These are phyloP conservation scores for Nymphaea thermarum DNA, from an alignment of 164 flowering plant genomes.

Conservation along the genomic window DNA sequence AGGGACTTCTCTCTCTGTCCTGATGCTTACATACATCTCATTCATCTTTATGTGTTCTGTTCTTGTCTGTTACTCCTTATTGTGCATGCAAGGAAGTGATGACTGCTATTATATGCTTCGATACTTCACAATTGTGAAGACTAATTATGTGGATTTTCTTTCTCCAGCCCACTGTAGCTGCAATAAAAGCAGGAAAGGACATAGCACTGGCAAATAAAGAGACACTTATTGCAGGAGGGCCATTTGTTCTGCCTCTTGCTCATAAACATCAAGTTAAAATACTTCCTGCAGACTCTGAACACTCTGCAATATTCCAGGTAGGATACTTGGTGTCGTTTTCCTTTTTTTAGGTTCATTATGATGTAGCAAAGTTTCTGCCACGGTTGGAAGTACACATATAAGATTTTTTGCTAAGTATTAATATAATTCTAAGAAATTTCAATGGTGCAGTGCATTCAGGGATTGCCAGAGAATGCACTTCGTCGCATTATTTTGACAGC, in stretches of 20 bases:
- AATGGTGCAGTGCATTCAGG: slow-evolving; percentile 84
- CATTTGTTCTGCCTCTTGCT: slow-evolving; percentile 97
- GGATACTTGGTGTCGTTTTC: background rate
- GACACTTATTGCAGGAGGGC: slow-evolving; percentile 95
- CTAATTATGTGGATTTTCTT: background rate
- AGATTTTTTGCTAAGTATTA: background rate
- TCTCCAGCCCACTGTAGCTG: slow-evolving; percentile 89
- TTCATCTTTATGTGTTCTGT: no score
- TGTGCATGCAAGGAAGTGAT: background rate
- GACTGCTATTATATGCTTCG: no score
- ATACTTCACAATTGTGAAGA: no score
- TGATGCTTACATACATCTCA: no score
- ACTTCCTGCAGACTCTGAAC: slow-evolving; percentile 99
- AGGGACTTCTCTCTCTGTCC: no score
- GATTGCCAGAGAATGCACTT: slow-evolving; percentile 90
- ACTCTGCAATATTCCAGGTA: slow-evolving; percentile 99
- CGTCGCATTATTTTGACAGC: slow-evolving; percentile 88
- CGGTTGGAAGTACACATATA: background rate
- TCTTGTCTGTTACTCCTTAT: background rate
- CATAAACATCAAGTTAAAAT: slow-evolving; percentile 86
- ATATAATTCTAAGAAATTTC: slow-evolving; percentile 9
- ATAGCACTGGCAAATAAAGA: slow-evolving; percentile 97
- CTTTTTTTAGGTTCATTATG: no score
- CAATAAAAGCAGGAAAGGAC: slow-evolving; percentile 95
- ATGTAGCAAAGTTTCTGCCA: no score